Conservation (phyloP, 805 yeast genomes). For the Grigorovia yakushimaensis region DNA sequence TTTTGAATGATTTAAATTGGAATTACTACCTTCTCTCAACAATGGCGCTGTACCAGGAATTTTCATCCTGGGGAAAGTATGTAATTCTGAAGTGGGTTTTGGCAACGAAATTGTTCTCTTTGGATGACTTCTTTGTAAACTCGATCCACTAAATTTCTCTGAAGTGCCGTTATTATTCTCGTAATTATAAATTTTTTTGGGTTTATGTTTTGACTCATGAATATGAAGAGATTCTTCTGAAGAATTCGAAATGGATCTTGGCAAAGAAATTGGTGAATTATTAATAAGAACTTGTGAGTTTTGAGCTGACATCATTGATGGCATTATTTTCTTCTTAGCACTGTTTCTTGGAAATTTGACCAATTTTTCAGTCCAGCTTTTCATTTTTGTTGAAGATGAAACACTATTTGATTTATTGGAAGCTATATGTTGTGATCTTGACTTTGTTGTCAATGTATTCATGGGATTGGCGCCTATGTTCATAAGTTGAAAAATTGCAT, state of each 20-base stretch:
- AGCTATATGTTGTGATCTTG: background rate
- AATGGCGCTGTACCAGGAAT: background rate
- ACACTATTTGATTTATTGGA: conserved; percentile 3
- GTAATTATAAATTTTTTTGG: background rate
- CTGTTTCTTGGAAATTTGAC: conserved; percentile 13
- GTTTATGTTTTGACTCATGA: background rate
- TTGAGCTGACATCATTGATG: conserved; percentile 4
- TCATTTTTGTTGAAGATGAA: conserved; percentile 14
- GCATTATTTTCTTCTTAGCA: conserved; percentile 8
- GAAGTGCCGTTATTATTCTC: background rate
- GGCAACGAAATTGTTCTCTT: conserved; percentile 24
- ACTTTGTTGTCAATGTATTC: conserved; percentile 1
- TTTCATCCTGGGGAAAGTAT: conserved; percentile 8
- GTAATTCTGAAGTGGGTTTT: conserved; percentile 13
- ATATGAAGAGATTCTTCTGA: background rate
- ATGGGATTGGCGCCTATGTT: conserved; percentile 8
- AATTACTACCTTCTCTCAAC: background rate
- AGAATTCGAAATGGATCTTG: background rate
- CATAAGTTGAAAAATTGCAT: conserved; percentile 6
- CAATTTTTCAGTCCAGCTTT: conserved; percentile 20
- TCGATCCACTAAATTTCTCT: background rate
- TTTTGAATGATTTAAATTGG: background rate
- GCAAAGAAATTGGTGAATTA: background rate
- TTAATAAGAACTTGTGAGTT: background rate
- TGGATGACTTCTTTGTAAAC: conserved; percentile 6